Conservation (phyloP, 2,329 filamentous ascomycete species). For the Dactylellina haptotyla region DNA sequence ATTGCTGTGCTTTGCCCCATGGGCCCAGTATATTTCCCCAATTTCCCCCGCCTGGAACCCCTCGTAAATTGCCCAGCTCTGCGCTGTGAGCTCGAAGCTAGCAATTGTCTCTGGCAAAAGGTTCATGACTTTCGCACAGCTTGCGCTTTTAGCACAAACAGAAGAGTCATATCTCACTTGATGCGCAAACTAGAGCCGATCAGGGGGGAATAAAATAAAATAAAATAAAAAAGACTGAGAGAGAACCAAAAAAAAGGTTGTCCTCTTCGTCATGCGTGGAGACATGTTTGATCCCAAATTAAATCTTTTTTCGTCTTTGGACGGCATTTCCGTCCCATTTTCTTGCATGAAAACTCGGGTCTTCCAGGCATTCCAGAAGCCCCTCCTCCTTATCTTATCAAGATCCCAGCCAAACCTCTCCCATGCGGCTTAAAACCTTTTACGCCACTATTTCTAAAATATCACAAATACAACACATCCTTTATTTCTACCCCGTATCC, state of each 20-base stretch:
- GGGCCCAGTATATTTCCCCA: not conserved
- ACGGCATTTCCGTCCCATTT: not conserved
- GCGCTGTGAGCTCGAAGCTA: too few relatives aligned
- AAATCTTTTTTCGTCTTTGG: not conserved
- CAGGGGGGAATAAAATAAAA: too few relatives aligned
- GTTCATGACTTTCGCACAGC: too few relatives aligned
- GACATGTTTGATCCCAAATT: not conserved
- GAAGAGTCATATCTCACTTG: too few relatives aligned
- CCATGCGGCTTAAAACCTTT: too few relatives aligned
- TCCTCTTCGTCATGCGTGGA: not conserved
- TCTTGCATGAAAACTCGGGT: not conserved
- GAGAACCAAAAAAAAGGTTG: not conserved
- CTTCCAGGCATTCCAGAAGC: not conserved
- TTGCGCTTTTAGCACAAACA: too few relatives aligned
- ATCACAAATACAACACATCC: conserved; percentile 26
- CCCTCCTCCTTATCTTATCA: conserved; percentile 39
- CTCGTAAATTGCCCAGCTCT: too few relatives aligned
- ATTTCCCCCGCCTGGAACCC: too few relatives aligned
- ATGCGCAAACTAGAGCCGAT: too few relatives aligned
- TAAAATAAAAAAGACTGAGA: too few relatives aligned
- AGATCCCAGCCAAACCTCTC: conserved; percentile 17
- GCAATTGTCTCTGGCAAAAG: too few relatives aligned
- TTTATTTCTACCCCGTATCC: not conserved
- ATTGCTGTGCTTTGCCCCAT: not conserved
- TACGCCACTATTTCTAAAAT: conserved; percentile 1